A percentile compares a stretch with the other conserved stretches of the same genome.
Evolutionary conservation across 169 alveolate species (phyloP).

Genomic region (Cryptosporidium meleagridis): DNA sequence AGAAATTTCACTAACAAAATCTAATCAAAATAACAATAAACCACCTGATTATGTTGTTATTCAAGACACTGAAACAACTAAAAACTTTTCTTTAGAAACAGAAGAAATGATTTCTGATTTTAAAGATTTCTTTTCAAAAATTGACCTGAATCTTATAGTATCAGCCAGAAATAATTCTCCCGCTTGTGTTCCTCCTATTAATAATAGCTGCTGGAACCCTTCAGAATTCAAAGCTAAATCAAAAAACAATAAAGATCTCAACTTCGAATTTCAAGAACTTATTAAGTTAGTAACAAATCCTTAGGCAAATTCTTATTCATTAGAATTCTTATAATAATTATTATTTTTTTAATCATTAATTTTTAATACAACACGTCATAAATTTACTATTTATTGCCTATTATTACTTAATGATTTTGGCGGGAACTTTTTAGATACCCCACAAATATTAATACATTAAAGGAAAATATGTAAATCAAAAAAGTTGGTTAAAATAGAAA

Average conservation of each 20-base stretch:
- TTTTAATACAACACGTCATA: neutral
- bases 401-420: neutral
- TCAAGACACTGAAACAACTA: neutral
- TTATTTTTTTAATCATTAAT: neutral
- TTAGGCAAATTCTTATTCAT: neutral
- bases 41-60: neutral
- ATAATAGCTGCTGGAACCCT: neutral
- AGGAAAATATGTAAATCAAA: neutral
- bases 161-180: neutral
- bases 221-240: slow-evolving; percentile 7
- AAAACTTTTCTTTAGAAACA: neutral
- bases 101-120: slow-evolving; percentile 1
- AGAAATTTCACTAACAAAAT: neutral
- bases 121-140: neutral
- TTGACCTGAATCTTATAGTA: neutral
- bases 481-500: neutral
- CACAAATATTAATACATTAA: neutral
- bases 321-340: neutral
- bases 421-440: slow-evolving; percentile 15
- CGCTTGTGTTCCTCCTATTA: neutral
- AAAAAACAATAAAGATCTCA: neutral
- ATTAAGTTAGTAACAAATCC: neutral
- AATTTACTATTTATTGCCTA: neutral
- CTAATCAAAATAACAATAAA: neutral
- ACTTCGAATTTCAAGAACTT: slow-evolving; percentile 6